Percentiles rank a stretch among this genome's conserved stretches.
Evolutionary conservation across 192 early-diverging fungal genomes (phyloP).

Genomic region (Podila epicladia): DNA sequence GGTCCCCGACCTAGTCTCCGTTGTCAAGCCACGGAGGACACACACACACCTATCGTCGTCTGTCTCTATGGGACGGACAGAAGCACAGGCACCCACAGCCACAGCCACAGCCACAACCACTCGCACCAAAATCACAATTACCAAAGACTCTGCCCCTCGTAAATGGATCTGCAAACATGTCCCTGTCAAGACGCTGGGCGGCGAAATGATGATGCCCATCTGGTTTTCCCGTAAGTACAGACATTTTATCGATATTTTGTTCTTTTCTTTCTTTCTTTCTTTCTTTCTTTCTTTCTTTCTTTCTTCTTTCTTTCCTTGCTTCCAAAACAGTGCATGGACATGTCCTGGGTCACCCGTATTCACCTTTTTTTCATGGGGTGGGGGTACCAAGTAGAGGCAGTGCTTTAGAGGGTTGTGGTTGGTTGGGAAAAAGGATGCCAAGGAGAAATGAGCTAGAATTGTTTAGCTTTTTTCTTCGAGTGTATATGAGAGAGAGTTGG

Average conservation of each 20-base stretch:
- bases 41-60: no score
- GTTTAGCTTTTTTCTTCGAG: no score
- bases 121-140: slow-evolving; percentile 34
- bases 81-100: background rate
- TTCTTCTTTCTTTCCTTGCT: background rate
- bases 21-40: background rate
- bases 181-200: slow-evolving; percentile 42
- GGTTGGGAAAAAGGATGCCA: slow-evolving; percentile 1
- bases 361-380: no score
- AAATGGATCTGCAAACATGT: slow-evolving; percentile 48
- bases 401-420: background rate
- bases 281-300: background rate
- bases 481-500: no score
- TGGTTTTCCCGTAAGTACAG: slow-evolving; percentile 37
- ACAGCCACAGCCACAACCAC: background rate
- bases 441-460: no score
- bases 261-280: background rate
- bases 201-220: slow-evolving; percentile 48
- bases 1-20: background rate
- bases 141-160: slow-evolving; percentile 39
- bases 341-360: background rate
- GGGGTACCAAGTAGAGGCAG: no score
- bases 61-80: no score
- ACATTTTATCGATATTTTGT: background rate
- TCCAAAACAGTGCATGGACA: background rate